A percentile compares a stretch with the other conserved stretches of the same genome.
Conservation (phyloP, 129 eudicot genomes). For the Centaurea solstitialis region DNA sequence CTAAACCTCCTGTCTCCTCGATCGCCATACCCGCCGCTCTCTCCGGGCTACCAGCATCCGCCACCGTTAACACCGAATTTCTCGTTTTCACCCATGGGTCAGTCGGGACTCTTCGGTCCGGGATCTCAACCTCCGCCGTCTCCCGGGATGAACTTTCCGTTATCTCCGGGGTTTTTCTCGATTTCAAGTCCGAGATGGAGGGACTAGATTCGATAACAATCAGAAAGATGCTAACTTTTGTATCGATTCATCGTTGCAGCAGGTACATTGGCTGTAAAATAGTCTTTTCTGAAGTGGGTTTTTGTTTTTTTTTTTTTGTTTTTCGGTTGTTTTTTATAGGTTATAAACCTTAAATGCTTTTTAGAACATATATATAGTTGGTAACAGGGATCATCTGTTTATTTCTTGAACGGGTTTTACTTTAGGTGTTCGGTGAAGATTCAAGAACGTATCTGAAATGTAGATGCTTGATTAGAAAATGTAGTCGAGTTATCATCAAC, state of each 20-base stretch:
- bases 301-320: constrained; percentile 28
- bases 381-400: constrained; percentile 34
- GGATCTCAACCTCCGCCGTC: constrained; percentile 87
- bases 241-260: constrained; percentile 29
- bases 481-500: constrained; percentile 32
- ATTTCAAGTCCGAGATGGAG: constrained; percentile 90
- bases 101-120: constrained; percentile 72
- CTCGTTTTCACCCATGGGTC: constrained; percentile 68
- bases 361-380: constrained; percentile 32
- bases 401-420: constrained; percentile 33
- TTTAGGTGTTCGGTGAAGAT: constrained; percentile 40
- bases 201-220: constrained; percentile 37
- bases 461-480: constrained; percentile 28
- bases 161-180: constrained; percentile 82
- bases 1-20: constrained; percentile 71
- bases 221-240: constrained; percentile 35
- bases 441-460: constrained; percentile 27
- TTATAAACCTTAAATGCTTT: constrained; percentile 39
- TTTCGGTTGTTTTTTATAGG: constrained; percentile 30
- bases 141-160: constrained; percentile 82
- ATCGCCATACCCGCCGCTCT: constrained; percentile 83
- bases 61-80: constrained; percentile 87
- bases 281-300: constrained; percentile 28
- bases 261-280: constrained; percentile 42
- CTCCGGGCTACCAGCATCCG: constrained; percentile 85